Percentiles rank a stretch among this genome's conserved stretches.
Evolutionary conservation across 2,329 filamentous ascomycete genomes (phyloP).

Genomic region (Cladosporium sphaerospermum): DNA sequence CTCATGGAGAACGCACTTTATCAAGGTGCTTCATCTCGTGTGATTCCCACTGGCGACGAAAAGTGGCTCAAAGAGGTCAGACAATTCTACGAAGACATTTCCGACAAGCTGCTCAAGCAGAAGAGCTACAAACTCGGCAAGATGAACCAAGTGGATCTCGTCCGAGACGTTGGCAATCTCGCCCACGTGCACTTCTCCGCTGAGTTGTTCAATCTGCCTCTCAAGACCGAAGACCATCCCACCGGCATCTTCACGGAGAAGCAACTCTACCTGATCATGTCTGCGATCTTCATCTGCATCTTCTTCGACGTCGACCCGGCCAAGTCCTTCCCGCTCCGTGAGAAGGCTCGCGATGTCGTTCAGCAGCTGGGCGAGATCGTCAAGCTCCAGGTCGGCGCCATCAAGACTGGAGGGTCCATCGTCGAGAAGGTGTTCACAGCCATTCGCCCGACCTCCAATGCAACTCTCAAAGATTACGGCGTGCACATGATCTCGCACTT

Average conservation of each 20-base stretch:
- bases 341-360: slow-evolving; percentile 43
- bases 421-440: slow-evolving; percentile 34
- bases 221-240: slow-evolving; percentile 48
- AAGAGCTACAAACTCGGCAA: slow-evolving; percentile 43
- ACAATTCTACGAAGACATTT: slow-evolving; percentile 44
- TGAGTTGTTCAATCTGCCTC: slow-evolving; percentile 49
- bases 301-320: slow-evolving; percentile 51
- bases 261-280: slow-evolving; percentile 50
- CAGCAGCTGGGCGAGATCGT: slow-evolving; percentile 46
- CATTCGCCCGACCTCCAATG: slow-evolving; percentile 31
- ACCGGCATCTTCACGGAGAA: slow-evolving; percentile 48
- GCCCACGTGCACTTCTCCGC: slow-evolving; percentile 51
- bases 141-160: slow-evolving; percentile 42
- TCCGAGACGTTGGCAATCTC: slow-evolving; percentile 47
- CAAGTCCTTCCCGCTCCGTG: slow-evolving; percentile 46
- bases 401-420: slow-evolving; percentile 36
- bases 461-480: slow-evolving; percentile 47
- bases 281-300: slow-evolving; percentile 47
- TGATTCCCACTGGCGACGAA: slow-evolving; percentile 27
- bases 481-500: slow-evolving; percentile 51
- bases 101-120: slow-evolving; percentile 37
- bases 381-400: slow-evolving; percentile 43
- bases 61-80: slow-evolving; percentile 42
- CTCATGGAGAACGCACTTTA: slow-evolving; percentile 41
- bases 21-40: slow-evolving; percentile 25